Evolutionary conservation across 441 rosid genomes (phyloP).

Genomic region (Bruguiera hainesii): DNA sequence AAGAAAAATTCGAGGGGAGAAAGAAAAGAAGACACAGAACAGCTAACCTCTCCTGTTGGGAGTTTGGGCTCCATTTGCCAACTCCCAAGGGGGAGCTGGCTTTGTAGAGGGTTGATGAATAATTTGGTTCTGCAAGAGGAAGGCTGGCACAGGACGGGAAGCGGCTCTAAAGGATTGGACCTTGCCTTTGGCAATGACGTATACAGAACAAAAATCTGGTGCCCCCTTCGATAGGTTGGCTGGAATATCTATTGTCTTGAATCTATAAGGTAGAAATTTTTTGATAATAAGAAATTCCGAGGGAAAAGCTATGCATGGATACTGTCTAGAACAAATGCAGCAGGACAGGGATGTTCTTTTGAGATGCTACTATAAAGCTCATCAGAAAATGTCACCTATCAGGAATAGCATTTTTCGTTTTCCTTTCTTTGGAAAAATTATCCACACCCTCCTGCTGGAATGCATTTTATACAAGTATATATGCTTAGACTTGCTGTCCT

Average conservation of each 20-base stretch:
- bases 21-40: not conserved
- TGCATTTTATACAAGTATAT: not conserved
- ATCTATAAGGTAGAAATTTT: conserved; percentile 36
- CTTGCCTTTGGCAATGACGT: conserved; percentile 69
- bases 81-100: conserved; percentile 33
- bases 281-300: not conserved
- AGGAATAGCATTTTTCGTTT: too few species aligned
- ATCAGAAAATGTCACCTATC: too few species aligned
- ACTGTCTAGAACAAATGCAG: not conserved
- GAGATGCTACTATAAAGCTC: not conserved
- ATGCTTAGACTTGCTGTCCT: not conserved
- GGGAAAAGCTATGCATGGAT: not conserved
- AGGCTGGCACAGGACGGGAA: conserved; percentile 55
- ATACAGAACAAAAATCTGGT: conserved; percentile 73
- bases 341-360: not conserved
- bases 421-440: too few species aligned
- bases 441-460: not conserved
- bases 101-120: conserved; percentile 26
- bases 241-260: conserved; percentile 60
- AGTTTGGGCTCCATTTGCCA: conserved; percentile 25
- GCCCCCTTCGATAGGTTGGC: conserved; percentile 49
- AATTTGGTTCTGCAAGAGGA: conserved; percentile 40
- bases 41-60: conserved; percentile 38
- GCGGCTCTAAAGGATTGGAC: conserved; percentile 55
- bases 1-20: not conserved